Evolutionary conservation across 1,284 basidiomycete genomes (phyloP).

Genomic region (Boletellus dicymbophilus): DNA sequence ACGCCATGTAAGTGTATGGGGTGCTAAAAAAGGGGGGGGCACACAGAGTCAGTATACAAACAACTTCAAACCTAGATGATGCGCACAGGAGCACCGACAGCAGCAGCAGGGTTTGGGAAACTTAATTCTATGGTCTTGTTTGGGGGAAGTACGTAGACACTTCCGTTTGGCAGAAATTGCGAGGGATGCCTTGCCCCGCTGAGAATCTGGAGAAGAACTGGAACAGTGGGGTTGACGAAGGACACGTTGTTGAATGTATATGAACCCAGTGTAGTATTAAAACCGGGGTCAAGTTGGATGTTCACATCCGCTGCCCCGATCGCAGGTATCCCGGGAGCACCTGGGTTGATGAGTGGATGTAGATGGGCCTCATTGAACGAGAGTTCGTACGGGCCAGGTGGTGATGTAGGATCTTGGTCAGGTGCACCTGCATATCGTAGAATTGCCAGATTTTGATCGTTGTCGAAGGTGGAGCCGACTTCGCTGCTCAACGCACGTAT

Average conservation of each 20-base stretch:
- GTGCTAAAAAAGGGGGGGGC: no score
- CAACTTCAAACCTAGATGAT: no score
- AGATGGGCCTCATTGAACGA: constrained; percentile 34
- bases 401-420: constrained; percentile 41
- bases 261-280: background rate
- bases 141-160: constrained; percentile 31
- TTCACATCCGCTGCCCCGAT: constrained; percentile 32
- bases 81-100: constrained; percentile 37
- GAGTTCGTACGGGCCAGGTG: constrained; percentile 29
- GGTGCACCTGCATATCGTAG: constrained; percentile 52
- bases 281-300: constrained; percentile 19
- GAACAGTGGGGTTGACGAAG: no score
- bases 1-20: constrained; percentile 39
- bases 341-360: constrained; percentile 33
- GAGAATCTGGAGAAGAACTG: no score
- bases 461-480: constrained; percentile 25
- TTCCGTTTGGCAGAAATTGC: constrained; percentile 31
- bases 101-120: constrained; percentile 20
- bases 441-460: constrained; percentile 51
- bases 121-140: constrained; percentile 39
- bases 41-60: constrained; percentile 6
- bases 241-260: constrained; percentile 15
- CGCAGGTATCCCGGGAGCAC: constrained; percentile 30
- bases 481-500: constrained; percentile 31
- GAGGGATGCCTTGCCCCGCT: constrained; percentile 32